Base-by-base conservation (phyloP, 2,329 filamentous ascomycete species). In the Penicillium frequentans region DNA sequence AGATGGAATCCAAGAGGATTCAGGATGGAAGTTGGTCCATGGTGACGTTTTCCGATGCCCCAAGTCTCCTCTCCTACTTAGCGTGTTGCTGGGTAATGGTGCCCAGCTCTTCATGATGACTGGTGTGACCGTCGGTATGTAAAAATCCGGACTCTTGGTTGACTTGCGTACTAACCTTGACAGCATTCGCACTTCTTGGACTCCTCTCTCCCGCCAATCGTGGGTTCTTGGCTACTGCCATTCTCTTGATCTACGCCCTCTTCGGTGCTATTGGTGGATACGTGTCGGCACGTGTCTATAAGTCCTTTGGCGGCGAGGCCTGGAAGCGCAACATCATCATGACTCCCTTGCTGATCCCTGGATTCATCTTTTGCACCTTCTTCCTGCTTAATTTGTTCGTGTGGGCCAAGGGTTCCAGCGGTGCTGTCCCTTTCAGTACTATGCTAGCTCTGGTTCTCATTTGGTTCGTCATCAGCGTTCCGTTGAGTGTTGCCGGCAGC, bases 61-160 rank as follows among this genome's bases (percentile, higher is more conserved):
- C 3, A 86, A 88, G 63, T 87, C 90, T 58, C 90, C 93, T 1
- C 82, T 99, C 27, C 80, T 97, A 14, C 83, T 99, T 21, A 93
- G 93, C 55, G 82, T 99, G 7, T 83, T 99, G 61, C 83, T 97
- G 43, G 95, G 95, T 57, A 98, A 96, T 71, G 95, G 95, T 59
- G 91, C 91, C 11, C 95, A 99, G 77, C 85, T 99, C 3, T 98
- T 99, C 74, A 92, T 96, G 73, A 99, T 99, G 93, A 90, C 93
- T 2, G 95, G 91, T 31, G 87, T 93, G 70, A 98, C 95, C 48
- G 96, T 99, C 68, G 75, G 80, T 82, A 76, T 59, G 77, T 73
- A 11, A 26, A 11, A 27, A 10, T 9, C 21, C 14, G 29, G 6
- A 19, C 10, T 27, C 13, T 35, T 23, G 11, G 16, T 44, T 24